Evolutionary conservation across 495 filamentous ascomycete genomes (phyloP).

Genomic region (Geoglossum glabrum): DNA sequence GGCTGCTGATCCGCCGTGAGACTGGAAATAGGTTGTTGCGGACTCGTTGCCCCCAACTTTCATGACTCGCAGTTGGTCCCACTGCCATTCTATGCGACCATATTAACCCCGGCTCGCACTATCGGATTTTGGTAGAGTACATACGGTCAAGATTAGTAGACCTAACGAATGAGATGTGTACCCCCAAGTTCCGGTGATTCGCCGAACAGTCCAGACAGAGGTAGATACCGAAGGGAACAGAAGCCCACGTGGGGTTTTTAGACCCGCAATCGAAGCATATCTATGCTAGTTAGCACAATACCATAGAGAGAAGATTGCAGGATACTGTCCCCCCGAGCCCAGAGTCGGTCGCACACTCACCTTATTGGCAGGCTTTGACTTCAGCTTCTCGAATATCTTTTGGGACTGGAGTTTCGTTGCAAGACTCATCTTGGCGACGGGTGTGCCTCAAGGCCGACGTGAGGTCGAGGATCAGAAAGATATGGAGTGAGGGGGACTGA

Average conservation of each 20-base stretch:
- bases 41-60: conserved; percentile 97
- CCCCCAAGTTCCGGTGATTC: conserved; percentile 77
- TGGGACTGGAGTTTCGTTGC: conserved; percentile 89
- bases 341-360: conserved; percentile 27
- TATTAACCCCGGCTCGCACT: background rate
- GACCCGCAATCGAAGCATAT: conserved; percentile 93
- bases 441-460: conserved; percentile 4
- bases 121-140: conserved; percentile 16
- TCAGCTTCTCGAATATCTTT: conserved; percentile 95
- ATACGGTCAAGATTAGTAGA: conserved; percentile 96
- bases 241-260: conserved; percentile 97
- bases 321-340: conserved; percentile 2
- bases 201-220: conserved; percentile 93
- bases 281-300: conserved; percentile 24
- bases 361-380: conserved; percentile 83
- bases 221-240: conserved; percentile 92
- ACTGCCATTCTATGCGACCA: conserved; percentile 74
- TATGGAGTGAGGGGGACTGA: background rate
- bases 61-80: conserved; percentile 95
- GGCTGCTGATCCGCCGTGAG: conserved; percentile 81
- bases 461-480: background rate
- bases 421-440: conserved; percentile 39
- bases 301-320: background rate
- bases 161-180: conserved; percentile 93
- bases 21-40: conserved; percentile 92